These are phyloP conservation scores for Geotrichum aggregatum DNA, from an alignment of 1,139 yeast species.

Conservation along the genomic window DNA sequence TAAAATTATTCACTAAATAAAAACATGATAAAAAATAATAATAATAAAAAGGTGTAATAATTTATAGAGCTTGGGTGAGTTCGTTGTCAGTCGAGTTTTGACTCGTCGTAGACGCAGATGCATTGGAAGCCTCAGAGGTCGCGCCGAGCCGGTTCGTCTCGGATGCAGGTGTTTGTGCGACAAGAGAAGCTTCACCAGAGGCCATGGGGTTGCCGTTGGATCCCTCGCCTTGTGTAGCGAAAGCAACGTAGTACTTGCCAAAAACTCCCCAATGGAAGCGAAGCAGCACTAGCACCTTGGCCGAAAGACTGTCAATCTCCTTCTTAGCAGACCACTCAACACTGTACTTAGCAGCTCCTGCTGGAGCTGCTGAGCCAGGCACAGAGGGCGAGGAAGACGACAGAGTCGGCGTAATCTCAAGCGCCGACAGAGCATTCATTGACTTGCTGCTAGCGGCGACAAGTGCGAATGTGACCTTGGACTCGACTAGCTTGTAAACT, in stretches of 20 bases:
- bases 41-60: neutral
- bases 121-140: neutral
- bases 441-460: constrained; percentile 25
- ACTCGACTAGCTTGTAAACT: constrained; percentile 53
- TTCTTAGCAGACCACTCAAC: constrained; percentile 7
- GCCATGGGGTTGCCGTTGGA: neutral
- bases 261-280: constrained; percentile 76
- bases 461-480: constrained; percentile 34
- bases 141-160: constrained; percentile 1
- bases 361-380: constrained; percentile 19
- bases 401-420: constrained; percentile 26
- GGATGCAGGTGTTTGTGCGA: constrained; percentile 6
- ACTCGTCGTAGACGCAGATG: neutral
- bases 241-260: constrained; percentile 40
- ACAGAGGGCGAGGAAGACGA: constrained; percentile 18
- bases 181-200: neutral
- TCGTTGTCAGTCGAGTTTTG: constrained; percentile 12
- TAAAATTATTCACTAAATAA: constrained; percentile 2
- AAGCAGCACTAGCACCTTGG: constrained; percentile 53
- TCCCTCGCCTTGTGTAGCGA: constrained; percentile 1
- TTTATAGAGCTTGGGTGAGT: constrained; percentile 11
- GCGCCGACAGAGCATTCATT: constrained; percentile 25
- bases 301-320: constrained; percentile 30
- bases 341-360: constrained; percentile 16
- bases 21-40: neutral